Evolutionary conservation across 176 grass and related monocot species (phyloP).

Genomic region (Ananas comosus): DNA sequence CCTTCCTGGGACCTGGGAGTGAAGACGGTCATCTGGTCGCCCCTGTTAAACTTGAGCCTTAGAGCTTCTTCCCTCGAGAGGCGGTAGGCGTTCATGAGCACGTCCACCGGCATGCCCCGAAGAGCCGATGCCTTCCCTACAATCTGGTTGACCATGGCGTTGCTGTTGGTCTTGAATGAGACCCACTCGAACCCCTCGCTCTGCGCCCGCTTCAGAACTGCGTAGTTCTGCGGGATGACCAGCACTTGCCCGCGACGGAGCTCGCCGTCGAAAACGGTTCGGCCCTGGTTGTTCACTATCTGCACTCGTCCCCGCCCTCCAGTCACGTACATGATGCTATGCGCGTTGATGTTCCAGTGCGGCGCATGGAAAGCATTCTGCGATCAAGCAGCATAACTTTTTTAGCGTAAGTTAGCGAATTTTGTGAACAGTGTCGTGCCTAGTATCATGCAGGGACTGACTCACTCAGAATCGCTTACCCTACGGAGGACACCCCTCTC

Average conservation of each 20-base stretch:
- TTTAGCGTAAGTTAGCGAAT: background rate
- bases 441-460: background rate
- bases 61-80: background rate
- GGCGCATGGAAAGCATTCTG: constrained; percentile 3
- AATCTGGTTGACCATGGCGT: constrained; percentile 13
- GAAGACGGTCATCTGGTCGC: constrained; percentile 1
- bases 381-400: background rate
- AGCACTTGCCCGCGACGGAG: background rate
- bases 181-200: constrained; percentile 1
- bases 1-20: background rate
- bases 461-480: background rate
- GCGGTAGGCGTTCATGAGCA: constrained; percentile 7
- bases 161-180: constrained; percentile 7
- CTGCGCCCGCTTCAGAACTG: background rate
- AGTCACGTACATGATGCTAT: constrained; percentile 11
- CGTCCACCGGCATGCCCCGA: constrained; percentile 1
- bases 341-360: constrained; percentile 12
- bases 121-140: background rate
- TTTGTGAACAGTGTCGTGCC: background rate
- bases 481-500: constrained; percentile 7
- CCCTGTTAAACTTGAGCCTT: constrained; percentile 3
- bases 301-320: background rate
- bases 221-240: constrained; percentile 2
- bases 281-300: background rate
- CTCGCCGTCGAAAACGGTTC: constrained; percentile 2